Evolutionary conservation across 257 asterid species (phyloP), one percentile per base, ranked within the genome.

Genomic region (Solanum ossicruentum): DNA sequence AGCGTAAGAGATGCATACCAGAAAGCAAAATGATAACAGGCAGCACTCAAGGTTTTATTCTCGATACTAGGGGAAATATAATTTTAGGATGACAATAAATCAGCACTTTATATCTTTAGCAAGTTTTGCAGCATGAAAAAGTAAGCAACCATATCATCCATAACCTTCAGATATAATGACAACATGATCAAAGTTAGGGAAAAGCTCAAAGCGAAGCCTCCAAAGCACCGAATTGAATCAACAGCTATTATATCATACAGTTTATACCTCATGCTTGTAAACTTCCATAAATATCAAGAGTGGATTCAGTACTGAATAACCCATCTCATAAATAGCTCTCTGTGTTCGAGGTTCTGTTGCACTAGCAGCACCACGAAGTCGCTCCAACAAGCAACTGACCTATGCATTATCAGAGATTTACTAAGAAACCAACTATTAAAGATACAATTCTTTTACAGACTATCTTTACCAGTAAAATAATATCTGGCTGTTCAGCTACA

Each of bases 351-450:
- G 95, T 91, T 96, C 98, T 47, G 98, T 89, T 69, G 98, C 98
- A 87, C 92, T 91, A 86, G 99, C 95, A 90, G 94, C 97, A 80
- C 99, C 99, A 73, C 99, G 98, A 88, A 96, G 98, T 85, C 99
- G 93, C 91, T 96, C 99, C 89, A 93, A 90, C 90, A 92, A 90
- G 91, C 98, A 95, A 89, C 95, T 91, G 71, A 95, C 99, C 99
- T 96, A 82, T 83, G 86, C 84, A 84, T 60, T 83, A 83, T 77
- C 81, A 84, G 65, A 83, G 80, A 83, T 69, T 85, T 49, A 47
- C n/a, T 55, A 12, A 41, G 75, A 60, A 86, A 77, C 60, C 43
- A 75, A 21, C 3, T 13, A 8, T 17, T 23, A 49, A 49, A 75
- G 61, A 54, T 21, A 49, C 8, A 13, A 49, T 49, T 28, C 49